Evolutionary conservation across 176 grass and related monocot species (phyloP), one percentile per base, ranked within the genome.

Genomic region (Luzula sylvatica): DNA sequence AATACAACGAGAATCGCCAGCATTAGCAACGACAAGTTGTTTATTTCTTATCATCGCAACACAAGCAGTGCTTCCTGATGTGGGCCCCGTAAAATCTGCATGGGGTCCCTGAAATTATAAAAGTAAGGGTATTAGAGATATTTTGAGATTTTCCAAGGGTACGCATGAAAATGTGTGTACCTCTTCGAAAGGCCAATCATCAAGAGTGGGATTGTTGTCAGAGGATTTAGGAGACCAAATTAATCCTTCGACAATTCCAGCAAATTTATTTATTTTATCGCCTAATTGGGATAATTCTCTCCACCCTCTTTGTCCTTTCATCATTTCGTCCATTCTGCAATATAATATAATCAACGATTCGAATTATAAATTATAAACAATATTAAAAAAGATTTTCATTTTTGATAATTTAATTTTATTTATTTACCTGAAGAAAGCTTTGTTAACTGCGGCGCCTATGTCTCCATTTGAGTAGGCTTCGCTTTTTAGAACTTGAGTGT

Each of bases 1-100:
- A 57, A 98, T 84, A 72, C 92, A 98, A 18, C 92, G 92, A 12
- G 92, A 98, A 80, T 98, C 92, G 52, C 92, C 92, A 79, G 92
- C 81, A 21, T 98, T 98, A 50, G 78, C 85, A 19, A 98, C 85
- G 41, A 98, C 40, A 67, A 98, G 74, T 69, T 83, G 78, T n/a
- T 65, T 80, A 55, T 77, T 71, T 79, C 92, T 89, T 74, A 98
- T 52, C 28, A 98, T 11, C 56, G 85, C 85, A 53, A 86, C 92
- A 55, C 92, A 98, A 56, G 92, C 85, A 43, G 92, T 98, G 59
- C 81, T 56, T 55, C 85, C 92, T 80, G 73, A 90, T 48, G 78
- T 82, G 38, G 85, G 92, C 58, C 85, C 92, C 54, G 55, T 47
- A 55, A 83, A 98, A 70, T 98, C 78, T 49, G 92, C 81, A 56